Evolutionary conservation across 2,329 filamentous ascomycete genomes (phyloP).

Genomic region (Dichotomopilus funicola): DNA sequence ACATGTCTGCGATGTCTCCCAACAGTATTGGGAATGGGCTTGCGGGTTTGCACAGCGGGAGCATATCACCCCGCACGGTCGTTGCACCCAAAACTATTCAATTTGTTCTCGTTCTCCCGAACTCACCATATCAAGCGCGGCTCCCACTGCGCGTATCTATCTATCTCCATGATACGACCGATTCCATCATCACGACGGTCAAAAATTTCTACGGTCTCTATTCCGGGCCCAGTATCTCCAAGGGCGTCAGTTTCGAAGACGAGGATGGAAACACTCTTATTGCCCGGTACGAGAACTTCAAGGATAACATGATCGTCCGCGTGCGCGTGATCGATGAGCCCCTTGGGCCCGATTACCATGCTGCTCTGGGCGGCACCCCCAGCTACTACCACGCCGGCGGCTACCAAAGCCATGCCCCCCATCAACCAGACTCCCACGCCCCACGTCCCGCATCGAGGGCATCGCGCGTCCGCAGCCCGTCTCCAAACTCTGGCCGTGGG

Average conservation of each 20-base stretch:
- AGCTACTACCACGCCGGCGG: constrained; percentile 50
- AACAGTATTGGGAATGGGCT: constrained; percentile 26
- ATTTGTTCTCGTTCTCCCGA: constrained; percentile 67
- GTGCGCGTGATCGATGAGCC: constrained; percentile 72
- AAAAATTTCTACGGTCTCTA: constrained; percentile 99
- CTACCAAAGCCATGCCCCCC: constrained; percentile 41
- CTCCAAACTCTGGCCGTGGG: constrained; percentile 61
- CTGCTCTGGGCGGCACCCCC: constrained; percentile 46
- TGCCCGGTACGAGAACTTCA: constrained; percentile 92
- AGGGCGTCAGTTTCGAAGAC: constrained; percentile 93
- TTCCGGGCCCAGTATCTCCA: constrained; percentile 60
- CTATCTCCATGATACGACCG: constrained; percentile 90
- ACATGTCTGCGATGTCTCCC: constrained; percentile 44
- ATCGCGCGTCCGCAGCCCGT: constrained; percentile 71
- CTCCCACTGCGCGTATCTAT: constrained; percentile 86
- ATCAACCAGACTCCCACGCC: constrained; percentile 52
- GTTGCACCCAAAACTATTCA: constrained; percentile 64
- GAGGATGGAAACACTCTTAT: constrained; percentile 84
- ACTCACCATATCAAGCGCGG: constrained; percentile 64
- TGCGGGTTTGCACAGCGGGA: constrained; percentile 32
- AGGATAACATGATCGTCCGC: constrained; percentile 86
- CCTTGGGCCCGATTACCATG: constrained; percentile 47
- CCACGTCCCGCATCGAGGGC: constrained; percentile 64
- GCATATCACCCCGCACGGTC: constrained; percentile 38
- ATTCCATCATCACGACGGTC: constrained; percentile 95